These are phyloP conservation scores for Ganoderma resinaceum DNA, from an alignment of 1,284 basidiomycete genomes.

Conservation along the genomic window DNA sequence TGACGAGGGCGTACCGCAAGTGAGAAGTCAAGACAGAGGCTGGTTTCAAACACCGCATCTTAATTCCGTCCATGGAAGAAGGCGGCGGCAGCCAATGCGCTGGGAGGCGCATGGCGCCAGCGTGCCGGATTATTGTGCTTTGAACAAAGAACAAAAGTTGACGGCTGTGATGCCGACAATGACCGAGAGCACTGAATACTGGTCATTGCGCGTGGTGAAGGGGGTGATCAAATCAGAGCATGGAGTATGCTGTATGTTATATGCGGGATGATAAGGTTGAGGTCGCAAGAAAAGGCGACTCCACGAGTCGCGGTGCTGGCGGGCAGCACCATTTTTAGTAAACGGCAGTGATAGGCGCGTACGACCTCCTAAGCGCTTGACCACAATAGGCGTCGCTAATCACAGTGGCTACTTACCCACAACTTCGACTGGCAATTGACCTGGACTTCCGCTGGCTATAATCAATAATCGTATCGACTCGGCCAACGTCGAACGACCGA, in stretches of 20 bases:
- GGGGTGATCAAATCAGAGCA: neutral
- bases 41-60: neutral
- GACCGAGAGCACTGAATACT: neutral
- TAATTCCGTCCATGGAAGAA: neutral
- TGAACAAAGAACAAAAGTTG: conserved; percentile 14
- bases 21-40: neutral
- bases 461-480: too few relatives aligned
- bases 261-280: too few relatives aligned
- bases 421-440: too few relatives aligned
- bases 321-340: conserved; percentile 4
- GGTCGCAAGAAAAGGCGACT: too few relatives aligned
- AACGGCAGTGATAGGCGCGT: neutral
- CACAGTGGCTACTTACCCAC: too few relatives aligned
- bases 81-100: neutral
- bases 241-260: neutral
- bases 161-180: neutral
- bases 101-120: conserved; percentile 12
- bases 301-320: neutral
- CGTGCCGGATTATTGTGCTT: conserved; percentile 23
- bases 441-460: too few relatives aligned
- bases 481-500: too few relatives aligned
- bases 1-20: conserved; percentile 1
- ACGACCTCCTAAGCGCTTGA: too few relatives aligned
- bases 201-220: neutral
- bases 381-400: too few relatives aligned